Base-by-base conservation (phyloP, 768 basidiomycete species). In the Termitomyces sp. region DNA sequence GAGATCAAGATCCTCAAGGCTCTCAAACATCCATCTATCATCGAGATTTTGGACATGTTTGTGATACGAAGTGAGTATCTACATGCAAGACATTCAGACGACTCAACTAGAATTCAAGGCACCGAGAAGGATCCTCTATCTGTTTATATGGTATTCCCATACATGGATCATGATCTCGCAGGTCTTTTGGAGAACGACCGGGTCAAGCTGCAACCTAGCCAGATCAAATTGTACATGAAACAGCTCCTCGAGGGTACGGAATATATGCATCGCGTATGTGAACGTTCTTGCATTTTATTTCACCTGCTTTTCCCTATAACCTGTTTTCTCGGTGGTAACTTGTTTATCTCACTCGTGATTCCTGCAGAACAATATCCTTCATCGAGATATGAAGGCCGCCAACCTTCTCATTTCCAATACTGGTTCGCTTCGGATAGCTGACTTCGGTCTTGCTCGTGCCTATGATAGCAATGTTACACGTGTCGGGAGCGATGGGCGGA, bases 101-200 rank as follows among this genome's bases (percentile, higher is more conserved):
- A 32, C 54, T 59, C 42, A 44, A 33, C 35, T 45, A 45, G 24
- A 51, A 58, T 28, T 16, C 48, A 63, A 89, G 88, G 89, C 70
- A 89, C 80, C 61, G 84, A 81, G 12, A 86, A 84, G 63, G 86
- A 88, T 50, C 86, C 90, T 28, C 77, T 93, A 57, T 92, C 92
- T 4, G 92, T 98, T 15, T 97, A 92, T 75, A 97, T 98, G 94
- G 96, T 98, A 45, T 99, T 98, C 69, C 97, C 97, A 0, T 99
- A 98, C 76, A 98, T 98, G 97, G 97, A 98, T 69, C 96, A 99
- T 69, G 97, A 99, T 75, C 85, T 99, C 12, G 94, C 96, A 2
- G 97, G 97, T 3, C 74, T 98, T 42, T 77, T 99, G 62, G 93
- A 96, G 74, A 98, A 98, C 70, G 89, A 92, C 62, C 84, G 90